Evolutionary conservation across 495 filamentous ascomycete species (phyloP).

Genomic region (Penicillium egyptiacum): DNA sequence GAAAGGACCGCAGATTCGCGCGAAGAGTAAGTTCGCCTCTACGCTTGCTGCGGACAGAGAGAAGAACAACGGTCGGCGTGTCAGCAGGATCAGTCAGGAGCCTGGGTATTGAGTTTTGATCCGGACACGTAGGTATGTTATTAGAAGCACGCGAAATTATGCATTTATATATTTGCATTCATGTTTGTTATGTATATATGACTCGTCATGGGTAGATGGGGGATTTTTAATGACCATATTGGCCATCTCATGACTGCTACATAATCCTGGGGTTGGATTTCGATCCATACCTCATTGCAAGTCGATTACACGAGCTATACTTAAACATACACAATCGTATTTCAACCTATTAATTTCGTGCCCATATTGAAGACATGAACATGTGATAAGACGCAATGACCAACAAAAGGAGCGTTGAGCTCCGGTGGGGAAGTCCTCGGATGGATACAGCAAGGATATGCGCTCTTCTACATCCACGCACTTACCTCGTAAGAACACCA

Average conservation of each 20-base stretch:
- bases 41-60: slow-evolving; percentile 28
- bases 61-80: slow-evolving; percentile 31
- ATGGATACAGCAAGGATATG: slow-evolving; percentile 1
- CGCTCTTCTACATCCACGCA: neutral
- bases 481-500: neutral
- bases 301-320: neutral
- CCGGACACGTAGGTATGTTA: neutral
- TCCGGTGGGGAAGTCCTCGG: neutral
- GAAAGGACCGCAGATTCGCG: slow-evolving; percentile 48
- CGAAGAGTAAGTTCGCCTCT: slow-evolving; percentile 48
- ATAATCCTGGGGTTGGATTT: neutral
- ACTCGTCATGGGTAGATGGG: neutral
- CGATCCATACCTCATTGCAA: neutral
- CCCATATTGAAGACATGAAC: neutral
- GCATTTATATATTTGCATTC: neutral
- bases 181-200: slow-evolving; percentile 11
- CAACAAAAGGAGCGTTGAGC: neutral
- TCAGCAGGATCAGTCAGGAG: slow-evolving; percentile 22
- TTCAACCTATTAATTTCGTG: neutral
- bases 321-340: neutral
- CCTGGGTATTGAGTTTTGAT: neutral
- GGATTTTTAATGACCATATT: neutral
- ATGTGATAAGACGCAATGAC: neutral
- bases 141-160: neutral
- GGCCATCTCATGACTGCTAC: neutral